Percentiles rank a stretch among this genome's conserved stretches.
These are phyloP conservation scores for Paramecium tetraurelia DNA, from an alignment of 73 alveolate genomes.

Conservation along the genomic window DNA sequence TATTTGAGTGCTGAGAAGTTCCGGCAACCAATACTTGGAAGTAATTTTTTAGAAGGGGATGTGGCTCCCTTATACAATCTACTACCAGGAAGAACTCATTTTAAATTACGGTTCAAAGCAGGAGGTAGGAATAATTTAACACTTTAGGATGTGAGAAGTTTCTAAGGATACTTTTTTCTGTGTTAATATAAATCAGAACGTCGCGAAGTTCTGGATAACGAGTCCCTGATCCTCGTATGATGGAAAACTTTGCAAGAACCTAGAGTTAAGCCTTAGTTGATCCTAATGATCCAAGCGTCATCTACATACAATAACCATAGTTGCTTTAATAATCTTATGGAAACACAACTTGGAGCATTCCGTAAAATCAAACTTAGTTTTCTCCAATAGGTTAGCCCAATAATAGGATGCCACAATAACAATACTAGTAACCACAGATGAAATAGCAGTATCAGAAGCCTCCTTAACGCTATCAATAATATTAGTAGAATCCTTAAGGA, in stretches of 20 bases:
- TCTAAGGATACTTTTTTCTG: neutral
- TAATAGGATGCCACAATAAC: neutral
- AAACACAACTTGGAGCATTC: neutral
- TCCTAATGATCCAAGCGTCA: conserved; percentile 97
- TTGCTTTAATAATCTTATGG: neutral
- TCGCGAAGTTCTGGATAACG: neutral
- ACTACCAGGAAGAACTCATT: conserved; percentile 87
- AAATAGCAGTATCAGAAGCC: neutral
- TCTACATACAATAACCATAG: conserved; percentile 88
- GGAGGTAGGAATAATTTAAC: conserved; percentile 80
- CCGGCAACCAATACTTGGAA: conserved; percentile 98
- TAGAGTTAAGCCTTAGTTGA: conserved; percentile 93
- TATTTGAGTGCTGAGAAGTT: conserved; percentile 87
- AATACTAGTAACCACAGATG: neutral
- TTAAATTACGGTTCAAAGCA: conserved; percentile 94
- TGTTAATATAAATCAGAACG: conserved; percentile 54
- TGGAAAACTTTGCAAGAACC: conserved; percentile 65
- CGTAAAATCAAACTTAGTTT: neutral
- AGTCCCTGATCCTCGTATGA: conserved; percentile 71
- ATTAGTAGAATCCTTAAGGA: neutral
- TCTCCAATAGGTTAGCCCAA: neutral
- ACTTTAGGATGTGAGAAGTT: conserved; percentile 50
- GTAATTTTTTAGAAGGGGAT: conserved; percentile 89
- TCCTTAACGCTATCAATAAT: neutral
- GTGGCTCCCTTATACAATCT: conserved; percentile 85